Evolutionary conservation across 2,329 filamentous ascomycete genomes (phyloP), one percentile per base, ranked within the genome.

Genomic region (Coniochaeta pulveracea): DNA sequence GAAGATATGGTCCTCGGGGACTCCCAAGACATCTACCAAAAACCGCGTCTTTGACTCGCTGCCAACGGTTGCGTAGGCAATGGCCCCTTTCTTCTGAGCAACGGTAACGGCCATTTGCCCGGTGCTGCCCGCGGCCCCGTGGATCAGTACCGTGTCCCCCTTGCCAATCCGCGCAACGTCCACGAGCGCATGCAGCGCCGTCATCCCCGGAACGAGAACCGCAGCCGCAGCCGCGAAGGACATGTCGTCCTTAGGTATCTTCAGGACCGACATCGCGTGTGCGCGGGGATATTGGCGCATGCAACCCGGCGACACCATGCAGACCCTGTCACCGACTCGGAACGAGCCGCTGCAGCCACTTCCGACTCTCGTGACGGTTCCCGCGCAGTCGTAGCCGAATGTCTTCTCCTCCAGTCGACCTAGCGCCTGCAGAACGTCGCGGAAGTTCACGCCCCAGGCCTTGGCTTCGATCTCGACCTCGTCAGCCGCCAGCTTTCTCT

Each of bases 351-450:
- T 57, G 19, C 38, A 38, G 17, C 24, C 33, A 27, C n/a, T 46
- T 3, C 61, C 63, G 1, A 51, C 34, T 0, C 38, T 33, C 5
- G 36, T 39, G 10, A 65, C 45, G 5, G 46, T 49, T 7, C 57
- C 46, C 0, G 46, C 45, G 11, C 43, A 43, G 7, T 55, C 49
- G n/a, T 46, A 19, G 5, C 56, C 55, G 4, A 49, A 35, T 1
- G 37, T 14, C 8, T 23, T n/a, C 8, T 41, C 40, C 6, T 43
- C 37, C 2, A 55, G 37, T 16, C 50, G 45, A 10, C 54, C 51
- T 21, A 52, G 43, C 4, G 58, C 54, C 10, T 51, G 45, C 10
- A 63, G 43, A 11, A 64, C 47, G 37, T 66, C 63, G 28, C 48
- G 41, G 34, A 55, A 60, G 35, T 58, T 61, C 4, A 63, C 15